Conservation (phyloP, 2,329 filamentous ascomycete genomes). For the Endocalyx cinctus region DNA sequence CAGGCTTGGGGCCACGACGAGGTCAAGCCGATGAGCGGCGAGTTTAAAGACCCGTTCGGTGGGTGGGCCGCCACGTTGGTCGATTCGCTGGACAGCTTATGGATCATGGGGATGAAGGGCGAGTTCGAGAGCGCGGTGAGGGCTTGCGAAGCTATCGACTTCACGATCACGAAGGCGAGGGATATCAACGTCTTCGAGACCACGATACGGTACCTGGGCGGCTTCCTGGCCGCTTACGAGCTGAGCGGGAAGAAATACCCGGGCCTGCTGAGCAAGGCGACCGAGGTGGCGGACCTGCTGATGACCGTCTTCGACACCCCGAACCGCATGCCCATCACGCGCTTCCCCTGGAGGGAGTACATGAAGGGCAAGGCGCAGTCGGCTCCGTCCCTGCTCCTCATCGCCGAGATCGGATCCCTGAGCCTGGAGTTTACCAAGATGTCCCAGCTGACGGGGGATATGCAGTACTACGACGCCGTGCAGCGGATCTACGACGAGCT, state of each 20-base stretch:
- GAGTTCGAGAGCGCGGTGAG: conserved; percentile 62
- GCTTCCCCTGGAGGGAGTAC: conserved; percentile 55
- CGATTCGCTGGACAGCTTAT: conserved; percentile 66
- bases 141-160: conserved; percentile 56
- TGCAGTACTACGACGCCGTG: conserved; percentile 58
- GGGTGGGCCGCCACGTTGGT: conserved; percentile 66
- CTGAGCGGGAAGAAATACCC: conserved; percentile 50
- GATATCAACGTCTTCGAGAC: conserved; percentile 67
- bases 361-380: conserved; percentile 39
- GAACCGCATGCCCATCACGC: conserved; percentile 59
- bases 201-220: conserved; percentile 66
- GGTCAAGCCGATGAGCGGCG: conserved; percentile 51
- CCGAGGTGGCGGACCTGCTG: conserved; percentile 59
- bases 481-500: conserved; percentile 53
- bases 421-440: conserved; percentile 60
- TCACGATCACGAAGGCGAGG: conserved; percentile 44
- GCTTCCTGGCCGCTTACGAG: conserved; percentile 66
- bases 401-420: conserved; percentile 54
- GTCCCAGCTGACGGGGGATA: conserved; percentile 57
- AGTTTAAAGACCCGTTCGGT: conserved; percentile 52
- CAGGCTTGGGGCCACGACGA: conserved; percentile 63
- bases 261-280: conserved; percentile 56
- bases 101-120: conserved; percentile 63
- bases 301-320: conserved; percentile 65
- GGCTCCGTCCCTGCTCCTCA: conserved; percentile 32